Conservation (phyloP, 2,329 filamentous ascomycete species). For the Madurella mycetomatis region DNA sequence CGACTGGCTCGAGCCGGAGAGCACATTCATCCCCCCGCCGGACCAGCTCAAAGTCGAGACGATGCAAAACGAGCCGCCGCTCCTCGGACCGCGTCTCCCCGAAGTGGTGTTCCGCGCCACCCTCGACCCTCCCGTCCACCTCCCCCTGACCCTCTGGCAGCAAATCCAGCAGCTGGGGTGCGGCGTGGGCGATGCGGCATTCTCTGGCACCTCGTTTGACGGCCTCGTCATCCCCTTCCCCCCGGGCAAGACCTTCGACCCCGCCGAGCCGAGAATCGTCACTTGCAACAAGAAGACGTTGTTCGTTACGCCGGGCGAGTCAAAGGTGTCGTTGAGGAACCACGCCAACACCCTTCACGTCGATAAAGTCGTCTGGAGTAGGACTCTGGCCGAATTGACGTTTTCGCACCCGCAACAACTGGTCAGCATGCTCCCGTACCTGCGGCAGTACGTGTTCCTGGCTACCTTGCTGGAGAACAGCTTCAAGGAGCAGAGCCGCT, state of each 20-base stretch:
- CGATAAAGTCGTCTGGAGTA: conserved; percentile 68
- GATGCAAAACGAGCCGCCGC: conserved; percentile 31
- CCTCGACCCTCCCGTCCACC: conserved; percentile 68
- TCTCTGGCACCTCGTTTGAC: conserved; percentile 48
- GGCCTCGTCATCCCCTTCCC: conserved; percentile 52
- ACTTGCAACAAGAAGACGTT: conserved; percentile 44
- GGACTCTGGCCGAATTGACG: conserved; percentile 61
- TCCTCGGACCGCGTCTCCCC: conserved; percentile 51
- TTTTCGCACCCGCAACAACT: conserved; percentile 77
- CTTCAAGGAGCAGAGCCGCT: conserved; percentile 42
- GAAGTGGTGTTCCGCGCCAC: conserved; percentile 71
- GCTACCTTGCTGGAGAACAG: conserved; percentile 59
- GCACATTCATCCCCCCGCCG: conserved; percentile 49
- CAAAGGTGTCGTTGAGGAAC: conserved; percentile 29
- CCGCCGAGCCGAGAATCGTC: conserved; percentile 55
- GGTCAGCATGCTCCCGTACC: conserved; percentile 64
- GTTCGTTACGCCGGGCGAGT: conserved; percentile 33
- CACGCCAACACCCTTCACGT: conserved; percentile 63
- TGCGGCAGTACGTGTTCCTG: conserved; percentile 72
- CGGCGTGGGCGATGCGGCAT: conserved; percentile 36
- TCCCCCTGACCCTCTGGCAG: conserved; percentile 61
- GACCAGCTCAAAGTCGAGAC: conserved; percentile 20
- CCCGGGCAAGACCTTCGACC: conserved; percentile 47
- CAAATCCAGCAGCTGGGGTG: conserved; percentile 58
- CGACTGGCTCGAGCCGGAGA: conserved; percentile 71